phyloP scores from a whole-genome alignment of 208 protist species.

The Angomonas ambiguus region DNA sequence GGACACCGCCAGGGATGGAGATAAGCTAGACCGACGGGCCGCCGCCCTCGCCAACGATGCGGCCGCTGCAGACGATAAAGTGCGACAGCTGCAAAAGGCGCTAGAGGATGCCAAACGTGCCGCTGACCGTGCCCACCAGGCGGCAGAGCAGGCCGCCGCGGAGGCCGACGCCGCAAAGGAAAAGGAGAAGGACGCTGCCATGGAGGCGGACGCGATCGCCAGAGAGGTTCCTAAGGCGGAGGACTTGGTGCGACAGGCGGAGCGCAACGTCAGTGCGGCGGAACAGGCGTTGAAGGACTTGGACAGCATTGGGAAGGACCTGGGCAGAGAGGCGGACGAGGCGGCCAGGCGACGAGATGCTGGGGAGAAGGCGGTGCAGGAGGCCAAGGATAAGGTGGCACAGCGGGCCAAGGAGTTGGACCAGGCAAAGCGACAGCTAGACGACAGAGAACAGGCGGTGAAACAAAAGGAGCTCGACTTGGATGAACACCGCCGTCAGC shows the following conservation, averaged over 20 bases:
- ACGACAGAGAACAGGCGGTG: slow-evolving; percentile 64
- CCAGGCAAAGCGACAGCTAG: slow-evolving; percentile 42
- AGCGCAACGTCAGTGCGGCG: slow-evolving; percentile 54
- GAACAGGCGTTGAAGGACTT: slow-evolving; percentile 75
- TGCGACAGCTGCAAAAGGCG: slow-evolving; percentile 80
- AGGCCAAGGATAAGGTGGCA: slow-evolving; percentile 51
- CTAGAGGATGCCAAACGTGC: slow-evolving; percentile 78
- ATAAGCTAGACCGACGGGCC: slow-evolving; percentile 72
- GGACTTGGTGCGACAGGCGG: slow-evolving; percentile 68
- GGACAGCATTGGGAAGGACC: slow-evolving; percentile 75
- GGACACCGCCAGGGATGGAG: slow-evolving; percentile 65
- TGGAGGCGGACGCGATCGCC: slow-evolving; percentile 62
- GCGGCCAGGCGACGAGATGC: slow-evolving; percentile 68
- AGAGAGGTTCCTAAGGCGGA: slow-evolving; percentile 73
- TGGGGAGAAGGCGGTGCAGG: slow-evolving; percentile 57
- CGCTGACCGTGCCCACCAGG: slow-evolving; percentile 64
- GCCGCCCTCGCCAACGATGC: slow-evolving; percentile 53
- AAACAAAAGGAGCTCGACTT: slow-evolving; percentile 76
- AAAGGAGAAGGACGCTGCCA: slow-evolving; percentile 54
- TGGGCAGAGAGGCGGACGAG: slow-evolving; percentile 80
- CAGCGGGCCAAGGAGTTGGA: slow-evolving; percentile 62
- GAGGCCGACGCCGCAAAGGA: slow-evolving; percentile 70
- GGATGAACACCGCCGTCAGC: slow-evolving; percentile 71
- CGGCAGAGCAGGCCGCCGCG: slow-evolving; percentile 53
- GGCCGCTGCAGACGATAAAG: slow-evolving; percentile 75